Conservation (phyloP, 2,329 filamentous ascomycete genomes). For the Alternaria angustiovoidea region DNA sequence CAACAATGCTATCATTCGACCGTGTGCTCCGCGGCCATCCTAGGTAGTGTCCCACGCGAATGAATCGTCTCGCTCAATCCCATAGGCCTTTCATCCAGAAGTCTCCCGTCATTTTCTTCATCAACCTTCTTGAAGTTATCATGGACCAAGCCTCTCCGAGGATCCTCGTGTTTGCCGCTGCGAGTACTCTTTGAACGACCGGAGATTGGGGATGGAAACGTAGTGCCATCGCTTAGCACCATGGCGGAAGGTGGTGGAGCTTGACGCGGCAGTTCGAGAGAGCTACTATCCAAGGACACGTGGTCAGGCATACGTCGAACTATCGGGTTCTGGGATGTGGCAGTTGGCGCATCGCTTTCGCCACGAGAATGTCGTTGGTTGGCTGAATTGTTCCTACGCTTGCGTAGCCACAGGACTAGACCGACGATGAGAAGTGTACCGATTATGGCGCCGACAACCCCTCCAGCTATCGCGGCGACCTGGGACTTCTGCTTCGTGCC, state of each 20-base stretch:
- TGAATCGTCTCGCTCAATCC: slow-evolving; percentile 30
- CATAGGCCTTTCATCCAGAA: slow-evolving; percentile 26
- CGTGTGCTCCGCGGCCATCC: slow-evolving; percentile 21
- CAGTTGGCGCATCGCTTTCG: slow-evolving; percentile 12
- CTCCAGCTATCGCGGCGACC: slow-evolving; percentile 17
- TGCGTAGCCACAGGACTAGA: slow-evolving; percentile 13
- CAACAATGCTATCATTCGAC: slow-evolving; percentile 9
- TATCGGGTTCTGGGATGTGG: slow-evolving; percentile 10
- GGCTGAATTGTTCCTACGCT: slow-evolving; percentile 2
- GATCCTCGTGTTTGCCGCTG: slow-evolving; percentile 10
- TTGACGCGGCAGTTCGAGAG: slow-evolving; percentile 19
- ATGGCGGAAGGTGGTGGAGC: slow-evolving; percentile 9
- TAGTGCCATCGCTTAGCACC: slow-evolving; percentile 4
- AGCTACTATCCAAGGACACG: slow-evolving; percentile 14
- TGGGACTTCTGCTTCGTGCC: slow-evolving; percentile 13
- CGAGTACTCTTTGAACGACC: slow-evolving; percentile 5
- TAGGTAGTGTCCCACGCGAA: slow-evolving; percentile 20
- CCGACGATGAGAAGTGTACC: slow-evolving; percentile 20
- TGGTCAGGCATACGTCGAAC: slow-evolving; percentile 4
- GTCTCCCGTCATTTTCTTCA: slow-evolving; percentile 25
- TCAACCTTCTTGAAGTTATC: slow-evolving; percentile 21
- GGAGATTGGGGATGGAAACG: slow-evolving; percentile 14
- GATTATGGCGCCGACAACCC: slow-evolving; percentile 11
- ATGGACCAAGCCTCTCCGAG: slow-evolving; percentile 18
- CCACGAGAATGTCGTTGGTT: slow-evolving; percentile 9